Evolutionary conservation across 2,329 filamentous ascomycete genomes (phyloP), one percentile per base, ranked within the genome.

Genomic region (Fusarium guadeloupense): DNA sequence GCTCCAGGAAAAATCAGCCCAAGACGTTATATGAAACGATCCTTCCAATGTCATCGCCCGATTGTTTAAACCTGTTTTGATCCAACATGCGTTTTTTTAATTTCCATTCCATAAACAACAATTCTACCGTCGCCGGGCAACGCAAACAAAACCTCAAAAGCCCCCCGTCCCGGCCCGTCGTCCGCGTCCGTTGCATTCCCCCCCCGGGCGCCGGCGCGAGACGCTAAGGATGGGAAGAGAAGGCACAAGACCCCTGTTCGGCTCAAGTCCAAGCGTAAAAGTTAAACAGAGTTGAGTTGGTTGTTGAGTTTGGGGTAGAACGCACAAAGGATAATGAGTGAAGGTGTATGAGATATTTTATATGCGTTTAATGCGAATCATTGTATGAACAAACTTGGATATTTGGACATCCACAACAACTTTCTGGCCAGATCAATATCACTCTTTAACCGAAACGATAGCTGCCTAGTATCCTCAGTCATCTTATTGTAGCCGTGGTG

Each of bases 151-250:
- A n/a, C n/a, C n/a, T n/a, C n/a, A n/a, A n/a, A n/a, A n/a, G n/a
- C n/a, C 35, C 50, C 56, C 44, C 20, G 38, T 42, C 34, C 54
- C 59, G 59, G 52, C 57, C 59, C 59, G 51, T 40, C 57, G 51
- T 10, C 51, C 51, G 51, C 44, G 54, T 47, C 58, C 44, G 56
- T 45, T 34, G 42, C 51, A 23, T 28, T 42, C 59, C 46, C 17
- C 30, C n/a, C n/a, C n/a, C n/a, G n/a, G 41, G 51, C 26, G 48
- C 45, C 25, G 35, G 57, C 44, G 42, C 56, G 35, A 23, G 17
- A 45, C 57, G 51, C 59, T 58, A 62, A 38, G 28, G 26, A 21
- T 6, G 38, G 28, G 12, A 42, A 58, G 30, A 59, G 40, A 43
- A n/a, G 30, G 16, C n/a, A 38, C 51, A 56, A 42, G 39, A 35